phyloP scores from a whole-genome alignment of 352 stramenopile genomes.

The Phytophthora fragariae region DNA sequence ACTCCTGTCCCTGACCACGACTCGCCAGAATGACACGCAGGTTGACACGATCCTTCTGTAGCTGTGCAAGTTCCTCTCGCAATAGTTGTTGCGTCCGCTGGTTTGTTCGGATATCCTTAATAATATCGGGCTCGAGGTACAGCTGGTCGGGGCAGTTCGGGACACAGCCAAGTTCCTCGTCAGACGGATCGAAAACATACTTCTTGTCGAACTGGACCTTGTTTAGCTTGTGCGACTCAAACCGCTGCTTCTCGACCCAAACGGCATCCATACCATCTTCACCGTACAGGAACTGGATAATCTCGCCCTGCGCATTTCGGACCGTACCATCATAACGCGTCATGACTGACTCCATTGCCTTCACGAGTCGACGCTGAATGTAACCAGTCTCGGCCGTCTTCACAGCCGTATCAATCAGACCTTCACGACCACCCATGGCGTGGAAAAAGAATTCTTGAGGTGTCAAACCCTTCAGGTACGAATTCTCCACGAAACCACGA shows the following conservation, averaged over 20 bases:
- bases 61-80: slow-evolving; percentile 93
- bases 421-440: slow-evolving; percentile 99
- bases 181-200: slow-evolving; percentile 94
- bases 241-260: slow-evolving; percentile 99
- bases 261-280: slow-evolving; percentile 99
- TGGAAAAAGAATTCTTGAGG: slow-evolving; percentile 99
- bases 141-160: slow-evolving; percentile 86
- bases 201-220: slow-evolving; percentile 95
- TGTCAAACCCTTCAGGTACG: slow-evolving; percentile 96
- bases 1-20: slow-evolving; percentile 94
- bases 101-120: slow-evolving; percentile 94
- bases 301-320: slow-evolving; percentile 93
- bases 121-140: slow-evolving; percentile 87
- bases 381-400: slow-evolving; percentile 99
- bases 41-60: slow-evolving; percentile 95
- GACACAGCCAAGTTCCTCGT: slow-evolving; percentile 93
- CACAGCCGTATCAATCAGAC: slow-evolving; percentile 99
- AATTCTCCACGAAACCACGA: slow-evolving; percentile 99
- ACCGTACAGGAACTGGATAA: slow-evolving; percentile 92
- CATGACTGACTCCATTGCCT: slow-evolving; percentile 99
- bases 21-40: slow-evolving; percentile 96
- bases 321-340: slow-evolving; percentile 99
- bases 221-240: slow-evolving; percentile 91
- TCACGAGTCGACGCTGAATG: slow-evolving; percentile 99
- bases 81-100: slow-evolving; percentile 94